Conservation (phyloP, 2,329 filamentous ascomycete genomes). For the Diplodia mutila region DNA sequence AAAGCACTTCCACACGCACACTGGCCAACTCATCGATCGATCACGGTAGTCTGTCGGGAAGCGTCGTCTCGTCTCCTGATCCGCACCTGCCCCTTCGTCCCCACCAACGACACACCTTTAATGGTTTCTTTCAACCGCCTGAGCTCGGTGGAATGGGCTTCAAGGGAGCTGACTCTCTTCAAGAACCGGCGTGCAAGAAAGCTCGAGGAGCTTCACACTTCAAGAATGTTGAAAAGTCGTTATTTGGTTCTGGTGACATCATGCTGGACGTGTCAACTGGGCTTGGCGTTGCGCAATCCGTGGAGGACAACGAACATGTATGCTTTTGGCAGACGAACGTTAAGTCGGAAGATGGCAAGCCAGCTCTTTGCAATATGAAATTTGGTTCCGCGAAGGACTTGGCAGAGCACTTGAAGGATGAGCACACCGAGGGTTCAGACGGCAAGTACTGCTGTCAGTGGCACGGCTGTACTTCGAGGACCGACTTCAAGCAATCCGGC, state of each 20-base stretch:
- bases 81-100: constrained; percentile 8
- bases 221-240: background rate
- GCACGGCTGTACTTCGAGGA: constrained; percentile 40
- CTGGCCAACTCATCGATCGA: constrained; percentile 3
- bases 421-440: constrained; percentile 17
- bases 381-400: constrained; percentile 21
- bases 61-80: constrained; percentile 16
- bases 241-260: background rate
- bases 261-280: background rate
- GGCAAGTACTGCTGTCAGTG: constrained; percentile 34
- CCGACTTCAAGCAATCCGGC: constrained; percentile 46
- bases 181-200: constrained; percentile 4
- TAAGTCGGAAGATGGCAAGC: background rate
- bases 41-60: constrained; percentile 6
- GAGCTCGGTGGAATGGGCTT: background rate
- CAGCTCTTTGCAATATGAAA: constrained; percentile 22
- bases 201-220: background rate
- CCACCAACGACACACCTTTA: constrained; percentile 1
- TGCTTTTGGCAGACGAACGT: constrained; percentile 10
- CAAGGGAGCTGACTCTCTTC: background rate
- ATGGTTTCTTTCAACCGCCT: background rate
- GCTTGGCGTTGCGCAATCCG: constrained; percentile 8
- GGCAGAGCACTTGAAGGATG: constrained; percentile 26
- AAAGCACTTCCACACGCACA: constrained; percentile 7
- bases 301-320: constrained; percentile 2